phyloP scores from a whole-genome alignment of 108 stramenopile genomes.

The Skeletonema potamos region DNA sequence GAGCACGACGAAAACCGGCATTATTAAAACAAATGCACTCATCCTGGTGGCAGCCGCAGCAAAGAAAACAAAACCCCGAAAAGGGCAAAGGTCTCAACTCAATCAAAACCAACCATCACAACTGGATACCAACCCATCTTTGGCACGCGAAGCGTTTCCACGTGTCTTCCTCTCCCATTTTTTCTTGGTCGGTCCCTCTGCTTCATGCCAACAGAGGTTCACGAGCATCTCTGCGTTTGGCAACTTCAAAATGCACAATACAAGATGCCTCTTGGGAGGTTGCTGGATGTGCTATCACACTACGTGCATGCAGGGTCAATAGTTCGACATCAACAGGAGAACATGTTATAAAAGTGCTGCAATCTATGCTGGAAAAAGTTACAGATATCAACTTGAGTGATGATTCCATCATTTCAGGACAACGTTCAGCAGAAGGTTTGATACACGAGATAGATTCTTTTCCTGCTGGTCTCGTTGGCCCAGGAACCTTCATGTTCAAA shows the following conservation, averaged over 20 bases:
- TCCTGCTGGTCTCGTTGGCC: slow-evolving; percentile 34
- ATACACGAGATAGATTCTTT: slow-evolving; percentile 35
- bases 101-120: not conserved
- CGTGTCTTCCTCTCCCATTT: slow-evolving; percentile 44
- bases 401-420: slow-evolving; percentile 19
- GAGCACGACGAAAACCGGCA: slow-evolving; percentile 40
- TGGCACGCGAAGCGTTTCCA: slow-evolving; percentile 91
- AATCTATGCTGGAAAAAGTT: slow-evolving; percentile 15
- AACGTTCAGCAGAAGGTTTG: slow-evolving; percentile 27
- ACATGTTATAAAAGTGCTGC: not conserved
- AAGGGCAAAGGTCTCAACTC: slow-evolving; percentile 3
- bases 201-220: slow-evolving; percentile 75
- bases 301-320: slow-evolving; percentile 4
- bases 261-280: slow-evolving; percentile 74
- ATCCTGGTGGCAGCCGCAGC: slow-evolving; percentile 23
- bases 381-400: slow-evolving; percentile 37
- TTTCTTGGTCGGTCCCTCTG: slow-evolving; percentile 72
- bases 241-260: slow-evolving; percentile 45
- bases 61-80: not conserved
- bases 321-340: not conserved
- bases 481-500: slow-evolving; percentile 38
- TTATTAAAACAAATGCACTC: slow-evolving; percentile 28
- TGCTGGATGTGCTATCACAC: slow-evolving; percentile 29
- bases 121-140: slow-evolving; percentile 78
- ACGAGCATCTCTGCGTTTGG: slow-evolving; percentile 67